Evolutionary conservation across 305 asterid genomes (phyloP), one percentile per base, ranked within the genome.

Genomic region (Plantago coronopus): DNA sequence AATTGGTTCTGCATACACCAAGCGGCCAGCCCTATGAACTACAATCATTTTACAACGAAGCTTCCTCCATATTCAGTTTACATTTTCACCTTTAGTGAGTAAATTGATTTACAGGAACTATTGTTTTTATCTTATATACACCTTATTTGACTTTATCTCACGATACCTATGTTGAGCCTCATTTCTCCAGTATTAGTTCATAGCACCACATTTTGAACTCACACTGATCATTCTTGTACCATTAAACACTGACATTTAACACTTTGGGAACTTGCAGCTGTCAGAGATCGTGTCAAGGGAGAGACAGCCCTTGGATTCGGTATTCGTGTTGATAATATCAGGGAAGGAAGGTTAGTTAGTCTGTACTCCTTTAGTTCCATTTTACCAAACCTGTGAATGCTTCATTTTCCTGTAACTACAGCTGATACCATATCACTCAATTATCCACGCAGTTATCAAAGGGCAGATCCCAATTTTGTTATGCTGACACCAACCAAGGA

Each of bases 401-500:
- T 48, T 3, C 51, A 51, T 11, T 23, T 45, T 60, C 19, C 43
- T 38, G 48, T 10, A 44, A 37, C 57, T 34, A 56, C 7, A 20
- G 17, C 19, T 63, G 27, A 49, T 4, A 37, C 44, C 7, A 31
- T 27, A 48, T 5, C 5, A 1, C 23, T 14, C 0, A 17, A 54
- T 23, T 34, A 5, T 29, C 2, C n/a, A 25, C 29, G 54, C 93
- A 89, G 97, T 69, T 89, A 89, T 58, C 80, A 89, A 66, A 85
- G 97, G 77, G 93, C 95, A 2, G 95, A 89, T 78, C 95, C 95
- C 17, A 89, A 87, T 78, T 89, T 84, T 25, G 95, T 89, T 50
- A 87, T 85, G 97, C 77, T 89, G 69, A 89, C 97, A 11, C 97
- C 97, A 37, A 89, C 71, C 79, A 89, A 87, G 72, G 97, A 89